Evolutionary conservation across 352 stramenopile genomes (phyloP), one percentile per base, ranked within the genome.

Genomic region (Blastocystis sp.): DNA sequence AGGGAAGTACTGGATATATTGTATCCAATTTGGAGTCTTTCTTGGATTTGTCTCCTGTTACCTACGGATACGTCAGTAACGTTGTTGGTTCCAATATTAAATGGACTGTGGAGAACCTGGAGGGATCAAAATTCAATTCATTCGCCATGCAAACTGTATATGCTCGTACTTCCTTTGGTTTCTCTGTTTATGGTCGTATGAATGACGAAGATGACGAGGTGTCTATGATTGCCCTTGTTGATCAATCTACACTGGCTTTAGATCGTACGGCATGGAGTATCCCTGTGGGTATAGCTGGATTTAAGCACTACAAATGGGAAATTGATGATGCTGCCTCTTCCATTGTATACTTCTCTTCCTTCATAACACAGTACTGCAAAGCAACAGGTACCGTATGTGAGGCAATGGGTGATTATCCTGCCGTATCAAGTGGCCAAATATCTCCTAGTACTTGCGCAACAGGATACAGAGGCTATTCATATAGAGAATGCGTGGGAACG

Each of bases 61-160:
- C 66, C 35, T 78, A 78, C n/a, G 29, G 32, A n/a, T 78, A 51
- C 6, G 42, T 59, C 35, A 46, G 24, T 29, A 78, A 78, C 42
- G 58, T 21, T 6, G 39, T 39, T 12, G 66, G 66, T 6, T 32
- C 42, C 32, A 19, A n/a, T n/a, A 24, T 78, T 7, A 46, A 78
- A 29, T 78, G 66, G 66, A 59, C 37, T 19, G 66, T 78, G 7
- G 66, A 78, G 37, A 78, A 78, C 42, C 21, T 78, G 37, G 66
- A 78, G 42, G 66, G 66, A n/a, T 35, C 66, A 21, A 51, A 54
- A 12, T 78, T 54, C 32, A 78, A 78, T 51, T 32, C 43, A 4
- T 78, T 58, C 27, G 67, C 32, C 6, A 27, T 51, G 32, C 67
- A 78, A 52, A 78, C 67, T 21, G 67, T 61, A 39, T 58, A 78